Evolutionary conservation across 345 rosid genomes (phyloP).

Genomic region (Murraya koenigii): DNA sequence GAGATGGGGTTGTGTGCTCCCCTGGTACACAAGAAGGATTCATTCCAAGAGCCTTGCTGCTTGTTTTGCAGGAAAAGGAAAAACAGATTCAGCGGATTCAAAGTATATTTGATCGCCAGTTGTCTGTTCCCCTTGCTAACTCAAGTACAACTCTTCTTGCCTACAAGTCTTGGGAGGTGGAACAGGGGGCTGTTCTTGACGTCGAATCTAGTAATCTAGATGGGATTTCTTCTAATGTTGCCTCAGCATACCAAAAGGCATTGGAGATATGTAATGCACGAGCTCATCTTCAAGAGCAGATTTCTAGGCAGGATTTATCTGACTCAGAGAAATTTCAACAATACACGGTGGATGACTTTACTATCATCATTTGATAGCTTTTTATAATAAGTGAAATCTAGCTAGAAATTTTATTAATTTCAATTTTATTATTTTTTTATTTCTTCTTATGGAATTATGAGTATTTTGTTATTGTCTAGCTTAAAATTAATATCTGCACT

Average conservation of each 20-base stretch:
- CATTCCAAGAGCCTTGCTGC: conserved; percentile 1
- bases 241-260: conserved; percentile 71
- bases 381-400: neutral
- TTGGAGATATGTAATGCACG: conserved; percentile 64
- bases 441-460: conserved; percentile 7
- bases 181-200: conserved; percentile 61
- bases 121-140: conserved; percentile 65
- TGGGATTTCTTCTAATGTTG: conserved; percentile 62
- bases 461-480: neutral
- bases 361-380: neutral
- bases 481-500: neutral
- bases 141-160: conserved; percentile 53
- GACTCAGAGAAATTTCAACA: conserved; percentile 68
- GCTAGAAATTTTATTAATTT: neutral
- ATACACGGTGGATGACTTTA: conserved; percentile 47
- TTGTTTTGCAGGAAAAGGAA: conserved; percentile 53
- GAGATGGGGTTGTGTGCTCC: neutral
- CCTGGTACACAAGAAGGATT: neutral
- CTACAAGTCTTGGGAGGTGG: conserved; percentile 89
- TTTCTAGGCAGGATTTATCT: conserved; percentile 51
- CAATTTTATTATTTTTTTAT: neutral
- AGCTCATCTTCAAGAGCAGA: conserved; percentile 60
- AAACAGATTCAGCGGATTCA: conserved; percentile 64
- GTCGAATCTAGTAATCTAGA: conserved; percentile 50
- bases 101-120: conserved; percentile 71